Conservation (phyloP, 2,329 filamentous ascomycete species). For the Hymenoscyphus infarciens region DNA sequence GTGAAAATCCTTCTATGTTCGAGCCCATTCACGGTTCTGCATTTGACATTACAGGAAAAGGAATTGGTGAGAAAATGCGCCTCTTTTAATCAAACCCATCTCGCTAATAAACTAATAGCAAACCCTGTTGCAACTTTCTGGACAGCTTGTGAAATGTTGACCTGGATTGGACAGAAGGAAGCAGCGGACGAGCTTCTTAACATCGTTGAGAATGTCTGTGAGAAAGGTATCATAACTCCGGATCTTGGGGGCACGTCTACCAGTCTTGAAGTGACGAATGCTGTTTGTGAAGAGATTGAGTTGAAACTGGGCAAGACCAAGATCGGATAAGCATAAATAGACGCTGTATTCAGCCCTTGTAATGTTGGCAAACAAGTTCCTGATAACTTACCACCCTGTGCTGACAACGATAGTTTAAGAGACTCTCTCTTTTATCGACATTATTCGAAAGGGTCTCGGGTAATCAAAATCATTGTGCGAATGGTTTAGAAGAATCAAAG, state of each 20-base stretch:
- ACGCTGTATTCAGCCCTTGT: background rate
- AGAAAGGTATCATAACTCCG: conserved; percentile 47
- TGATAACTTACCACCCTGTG: too few species aligned
- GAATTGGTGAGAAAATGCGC: conserved; percentile 34
- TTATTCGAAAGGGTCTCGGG: too few species aligned
- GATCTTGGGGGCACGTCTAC: conserved; percentile 47
- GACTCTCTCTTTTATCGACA: too few species aligned
- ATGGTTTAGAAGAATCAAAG: too few species aligned
- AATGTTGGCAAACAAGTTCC: too few species aligned
- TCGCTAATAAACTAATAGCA: conserved; percentile 29
- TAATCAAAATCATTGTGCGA: too few species aligned
- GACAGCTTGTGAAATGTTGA: conserved; percentile 54
- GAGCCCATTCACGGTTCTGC: conserved; percentile 59
- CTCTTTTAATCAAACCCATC: background rate
- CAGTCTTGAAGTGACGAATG: conserved; percentile 28
- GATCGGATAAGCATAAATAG: background rate
- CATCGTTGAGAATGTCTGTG: conserved; percentile 51
- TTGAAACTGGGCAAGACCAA: conserved; percentile 5
- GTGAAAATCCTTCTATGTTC: conserved; percentile 55
- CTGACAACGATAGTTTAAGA: too few species aligned
- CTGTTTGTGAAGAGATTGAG: conserved; percentile 29
- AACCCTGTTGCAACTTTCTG: conserved; percentile 59
- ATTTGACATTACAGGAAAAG: conserved; percentile 56
- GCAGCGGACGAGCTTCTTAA: conserved; percentile 48
- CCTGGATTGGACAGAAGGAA: conserved; percentile 52